Evolutionary conservation across 805 yeast species (phyloP).

Genomic region (Candida ipomoeae): DNA sequence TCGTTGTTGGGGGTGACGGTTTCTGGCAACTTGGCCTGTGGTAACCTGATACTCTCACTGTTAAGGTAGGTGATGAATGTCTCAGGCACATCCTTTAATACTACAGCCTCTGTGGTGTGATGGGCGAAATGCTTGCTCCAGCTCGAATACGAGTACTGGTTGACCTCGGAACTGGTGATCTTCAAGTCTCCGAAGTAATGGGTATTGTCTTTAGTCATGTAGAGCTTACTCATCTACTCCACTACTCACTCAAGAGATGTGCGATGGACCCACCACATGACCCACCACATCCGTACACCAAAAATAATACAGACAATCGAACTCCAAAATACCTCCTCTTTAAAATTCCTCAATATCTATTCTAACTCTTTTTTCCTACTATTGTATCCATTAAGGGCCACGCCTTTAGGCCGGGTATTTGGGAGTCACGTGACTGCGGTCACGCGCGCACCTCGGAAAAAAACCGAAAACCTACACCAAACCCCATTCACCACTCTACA

Average conservation of each 20-base stretch:
- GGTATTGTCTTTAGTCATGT: conserved; percentile 16
- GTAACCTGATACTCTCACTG: conserved; percentile 19
- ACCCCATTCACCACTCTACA: background rate
- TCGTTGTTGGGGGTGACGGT: conserved; percentile 38
- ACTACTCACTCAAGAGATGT: background rate
- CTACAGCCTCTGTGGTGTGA: conserved; percentile 20
- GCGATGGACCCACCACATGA: background rate
- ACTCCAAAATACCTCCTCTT: too few relatives aligned
- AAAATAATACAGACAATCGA: too few relatives aligned
- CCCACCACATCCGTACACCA: conserved; percentile 2
- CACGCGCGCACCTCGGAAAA: background rate
- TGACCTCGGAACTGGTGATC: conserved; percentile 25
- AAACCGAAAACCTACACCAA: conserved; percentile 3
- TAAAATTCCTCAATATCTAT: too few relatives aligned
- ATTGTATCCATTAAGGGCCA: too few relatives aligned
- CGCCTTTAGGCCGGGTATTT: too few relatives aligned
- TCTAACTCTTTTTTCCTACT: too few relatives aligned
- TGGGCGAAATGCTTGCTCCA: conserved; percentile 29
- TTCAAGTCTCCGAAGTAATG: conserved; percentile 28
- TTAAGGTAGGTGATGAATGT: conserved; percentile 32
- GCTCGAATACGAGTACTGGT: conserved; percentile 31
- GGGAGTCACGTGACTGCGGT: background rate
- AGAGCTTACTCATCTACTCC: background rate
- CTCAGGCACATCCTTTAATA: conserved; percentile 31
- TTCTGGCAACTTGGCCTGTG: conserved; percentile 10